Evolutionary conservation across 1,139 yeast species (phyloP).

Genomic region (Maudiozyma humilis): DNA sequence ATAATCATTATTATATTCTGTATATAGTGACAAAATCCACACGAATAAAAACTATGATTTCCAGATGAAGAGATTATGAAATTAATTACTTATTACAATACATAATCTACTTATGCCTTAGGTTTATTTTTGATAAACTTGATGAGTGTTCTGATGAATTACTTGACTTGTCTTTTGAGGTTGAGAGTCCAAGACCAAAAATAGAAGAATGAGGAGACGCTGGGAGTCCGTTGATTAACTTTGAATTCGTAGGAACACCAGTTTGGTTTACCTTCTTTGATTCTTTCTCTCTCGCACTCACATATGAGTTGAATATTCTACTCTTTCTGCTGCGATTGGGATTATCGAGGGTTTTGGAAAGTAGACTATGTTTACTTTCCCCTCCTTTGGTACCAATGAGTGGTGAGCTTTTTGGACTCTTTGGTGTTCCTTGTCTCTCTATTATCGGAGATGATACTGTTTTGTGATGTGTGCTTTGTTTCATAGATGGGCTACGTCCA

Average conservation of each 20-base stretch:
- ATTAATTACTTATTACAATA: no score
- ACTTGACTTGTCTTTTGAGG: background rate
- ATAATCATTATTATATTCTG: background rate
- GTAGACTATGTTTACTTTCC: conserved; percentile 4
- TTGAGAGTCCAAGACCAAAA: conserved; percentile 18
- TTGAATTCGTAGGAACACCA: conserved; percentile 27
- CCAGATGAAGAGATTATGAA: no score
- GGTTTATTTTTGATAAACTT: conserved; percentile 1
- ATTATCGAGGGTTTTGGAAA: conserved; percentile 2
- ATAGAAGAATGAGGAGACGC: conserved; percentile 11
- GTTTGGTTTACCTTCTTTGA: conserved; percentile 16
- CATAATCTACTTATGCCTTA: conserved; percentile 6
- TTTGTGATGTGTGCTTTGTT: background rate
- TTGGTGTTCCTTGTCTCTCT: no score
- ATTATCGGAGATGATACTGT: background rate
- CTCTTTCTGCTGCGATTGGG: conserved; percentile 10
- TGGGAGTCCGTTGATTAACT: conserved; percentile 33
- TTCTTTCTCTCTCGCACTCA: conserved; percentile 26
- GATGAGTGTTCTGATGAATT: background rate
- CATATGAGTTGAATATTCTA: conserved; percentile 31
- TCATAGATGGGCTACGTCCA: background rate
- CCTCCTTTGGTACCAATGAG: background rate
- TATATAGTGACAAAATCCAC: no score
- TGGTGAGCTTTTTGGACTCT: background rate
- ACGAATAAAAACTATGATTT: no score